These are phyloP conservation scores for Tuber microsphaerosporum DNA, from an alignment of 495 filamentous ascomycete genomes.

Conservation along the genomic window DNA sequence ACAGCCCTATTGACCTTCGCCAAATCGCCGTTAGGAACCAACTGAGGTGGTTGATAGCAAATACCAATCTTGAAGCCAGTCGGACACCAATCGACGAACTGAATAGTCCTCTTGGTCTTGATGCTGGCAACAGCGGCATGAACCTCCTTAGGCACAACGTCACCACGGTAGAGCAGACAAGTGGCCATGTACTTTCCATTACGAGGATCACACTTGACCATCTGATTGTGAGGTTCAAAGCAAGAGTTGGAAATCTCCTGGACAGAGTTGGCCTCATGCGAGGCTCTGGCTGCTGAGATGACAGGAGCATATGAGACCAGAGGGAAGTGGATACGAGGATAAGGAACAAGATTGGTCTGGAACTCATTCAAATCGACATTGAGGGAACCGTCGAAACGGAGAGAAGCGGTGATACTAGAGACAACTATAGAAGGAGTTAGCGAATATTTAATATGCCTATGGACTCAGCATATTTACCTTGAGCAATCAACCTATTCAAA, in stretches of 20 bases:
- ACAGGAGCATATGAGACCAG: constrained; percentile 85
- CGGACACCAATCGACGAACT: constrained; percentile 93
- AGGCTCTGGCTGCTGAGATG: constrained; percentile 70
- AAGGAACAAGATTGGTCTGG: constrained; percentile 90
- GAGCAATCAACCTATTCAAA: constrained; percentile 81
- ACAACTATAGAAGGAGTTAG: constrained; percentile 51
- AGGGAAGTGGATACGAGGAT: constrained; percentile 86
- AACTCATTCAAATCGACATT: constrained; percentile 93
- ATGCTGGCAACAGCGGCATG: constrained; percentile 68
- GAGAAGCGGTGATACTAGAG: constrained; percentile 81
- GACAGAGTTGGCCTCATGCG: constrained; percentile 70
- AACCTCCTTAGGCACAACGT: constrained; percentile 81
- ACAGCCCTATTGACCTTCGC: constrained; percentile 80
- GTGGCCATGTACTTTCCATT: constrained; percentile 95
- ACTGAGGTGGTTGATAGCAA: constrained; percentile 80
- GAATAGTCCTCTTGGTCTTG: constrained; percentile 82
- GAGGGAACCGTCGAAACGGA: constrained; percentile 82
- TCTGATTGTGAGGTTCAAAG: constrained; percentile 93
- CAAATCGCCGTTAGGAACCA: constrained; percentile 70
- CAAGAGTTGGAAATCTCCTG: constrained; percentile 61
- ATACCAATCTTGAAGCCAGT: constrained; percentile 93
- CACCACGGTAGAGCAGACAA: constrained; percentile 80
- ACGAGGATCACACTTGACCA: constrained; percentile 87
- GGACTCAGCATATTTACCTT: constrained; percentile 44
- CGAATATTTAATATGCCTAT: background rate